phyloP scores from a whole-genome alignment of 2,329 filamentous ascomycete species.

The Anthostomella pinea region DNA sequence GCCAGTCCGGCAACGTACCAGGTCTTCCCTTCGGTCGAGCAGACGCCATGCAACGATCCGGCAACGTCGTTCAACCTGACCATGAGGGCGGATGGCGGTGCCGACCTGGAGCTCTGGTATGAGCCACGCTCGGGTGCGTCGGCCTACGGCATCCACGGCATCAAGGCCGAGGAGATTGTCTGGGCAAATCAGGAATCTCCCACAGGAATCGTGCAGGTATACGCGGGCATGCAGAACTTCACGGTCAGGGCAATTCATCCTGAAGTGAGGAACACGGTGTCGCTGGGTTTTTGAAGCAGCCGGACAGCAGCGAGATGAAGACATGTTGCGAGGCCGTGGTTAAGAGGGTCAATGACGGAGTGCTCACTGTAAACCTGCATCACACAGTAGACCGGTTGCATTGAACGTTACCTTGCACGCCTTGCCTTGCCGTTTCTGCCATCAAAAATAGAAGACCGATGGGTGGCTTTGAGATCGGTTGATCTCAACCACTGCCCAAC shows the following conservation, averaged over 20 bases:
- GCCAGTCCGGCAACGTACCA: constrained; percentile 13
- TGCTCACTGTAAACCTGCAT: too few relatives aligned
- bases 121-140: constrained; percentile 1
- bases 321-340: too few relatives aligned
- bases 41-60: constrained; percentile 16
- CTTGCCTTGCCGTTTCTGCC: too few relatives aligned
- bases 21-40: constrained; percentile 13
- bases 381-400: too few relatives aligned
- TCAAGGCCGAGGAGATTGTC: constrained; percentile 13
- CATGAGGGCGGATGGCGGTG: constrained; percentile 12
- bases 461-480: too few relatives aligned
- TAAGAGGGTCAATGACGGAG: too few relatives aligned
- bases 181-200: constrained; percentile 18
- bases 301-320: too few relatives aligned
- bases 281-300: too few relatives aligned
- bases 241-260: constrained; percentile 6
- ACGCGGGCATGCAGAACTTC: constrained; percentile 17
- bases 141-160: constrained; percentile 12
- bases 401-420: too few relatives aligned
- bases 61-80: constrained; percentile 18
- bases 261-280: neutral
- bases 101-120: constrained; percentile 16
- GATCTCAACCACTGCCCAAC: too few relatives aligned
- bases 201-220: constrained; percentile 19
- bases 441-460: too few relatives aligned